Conservation (phyloP, 345 rosid species). For the Lepidium sativum region DNA sequence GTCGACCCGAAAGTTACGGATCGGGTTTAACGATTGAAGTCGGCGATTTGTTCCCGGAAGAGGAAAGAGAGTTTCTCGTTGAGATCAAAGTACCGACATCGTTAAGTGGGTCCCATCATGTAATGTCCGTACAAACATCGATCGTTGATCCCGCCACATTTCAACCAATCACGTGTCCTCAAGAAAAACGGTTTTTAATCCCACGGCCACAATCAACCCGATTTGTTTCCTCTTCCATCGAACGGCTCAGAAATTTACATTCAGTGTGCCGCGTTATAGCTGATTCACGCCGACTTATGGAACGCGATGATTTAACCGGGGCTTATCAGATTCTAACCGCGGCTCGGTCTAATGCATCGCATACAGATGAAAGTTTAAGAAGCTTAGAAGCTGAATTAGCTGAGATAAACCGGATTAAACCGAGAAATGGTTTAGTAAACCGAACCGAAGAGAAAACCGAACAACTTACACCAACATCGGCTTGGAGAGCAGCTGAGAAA, state of each 20-base stretch:
- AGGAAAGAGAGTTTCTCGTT: slow-evolving; percentile 66
- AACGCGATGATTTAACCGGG: slow-evolving; percentile 44
- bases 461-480: too few species aligned
- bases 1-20: slow-evolving; percentile 35
- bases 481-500: too few species aligned
- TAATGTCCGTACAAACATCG: slow-evolving; percentile 60
- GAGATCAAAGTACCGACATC: slow-evolving; percentile 50
- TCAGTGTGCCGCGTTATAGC: slow-evolving; percentile 61
- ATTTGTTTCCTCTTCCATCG: slow-evolving; percentile 34
- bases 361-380: slow-evolving; percentile 45
- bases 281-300: slow-evolving; percentile 54
- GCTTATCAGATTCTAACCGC: slow-evolving; percentile 49
- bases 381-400: slow-evolving; percentile 58
- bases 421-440: too few species aligned
- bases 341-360: slow-evolving; percentile 55
- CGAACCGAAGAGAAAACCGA: too few species aligned
- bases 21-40: slow-evolving; percentile 38
- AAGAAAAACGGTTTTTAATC: slow-evolving; percentile 37
- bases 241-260: slow-evolving; percentile 63
- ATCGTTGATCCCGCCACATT: slow-evolving; percentile 42
- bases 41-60: slow-evolving; percentile 65
- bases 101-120: slow-evolving; percentile 41
- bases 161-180: slow-evolving; percentile 35
- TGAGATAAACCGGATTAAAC: slow-evolving; percentile 36
- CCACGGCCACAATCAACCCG: slow-evolving; percentile 48